phyloP scores from a whole-genome alignment of 73 alveolate genomes.

The Blepharisma stoltei region DNA sequence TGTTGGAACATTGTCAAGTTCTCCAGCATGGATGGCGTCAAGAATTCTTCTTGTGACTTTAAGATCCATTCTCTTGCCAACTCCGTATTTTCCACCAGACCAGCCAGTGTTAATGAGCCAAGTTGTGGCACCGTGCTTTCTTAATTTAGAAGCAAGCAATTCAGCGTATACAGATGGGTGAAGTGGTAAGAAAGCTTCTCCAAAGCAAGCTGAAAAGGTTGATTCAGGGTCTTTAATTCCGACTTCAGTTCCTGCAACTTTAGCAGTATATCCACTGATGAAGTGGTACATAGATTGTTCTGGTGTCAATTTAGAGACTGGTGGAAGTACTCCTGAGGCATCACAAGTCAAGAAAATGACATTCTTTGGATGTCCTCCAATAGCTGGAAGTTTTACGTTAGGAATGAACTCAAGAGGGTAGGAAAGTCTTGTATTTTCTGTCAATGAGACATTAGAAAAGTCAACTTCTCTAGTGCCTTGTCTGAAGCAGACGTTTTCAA shows the following conservation, averaged over 20 bases:
- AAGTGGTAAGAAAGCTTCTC: constrained; percentile 92
- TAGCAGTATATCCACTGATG: constrained; percentile 94
- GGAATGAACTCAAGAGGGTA: constrained; percentile 94
- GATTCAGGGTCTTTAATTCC: constrained; percentile 91
- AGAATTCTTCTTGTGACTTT: constrained; percentile 82
- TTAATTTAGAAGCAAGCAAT: constrained; percentile 88
- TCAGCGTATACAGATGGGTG: constrained; percentile 91
- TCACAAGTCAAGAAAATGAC: constrained; percentile 92
- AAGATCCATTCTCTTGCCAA: constrained; percentile 87
- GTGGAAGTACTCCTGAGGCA: constrained; percentile 97
- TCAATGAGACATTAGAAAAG: constrained; percentile 70
- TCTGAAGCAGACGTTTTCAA: constrained; percentile 69
- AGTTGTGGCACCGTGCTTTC: constrained; percentile 71
- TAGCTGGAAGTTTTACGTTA: constrained; percentile 86
- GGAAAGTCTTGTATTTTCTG: constrained; percentile 67
- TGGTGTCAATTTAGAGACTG: constrained; percentile 84
- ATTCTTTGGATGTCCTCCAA: constrained; percentile 91
- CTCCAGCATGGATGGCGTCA: constrained; percentile 91
- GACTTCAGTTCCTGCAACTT: constrained; percentile 94
- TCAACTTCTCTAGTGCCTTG: constrained; percentile 70
- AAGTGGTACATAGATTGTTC: constrained; percentile 93
- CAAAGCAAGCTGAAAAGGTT: constrained; percentile 96
- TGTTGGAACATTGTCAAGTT: constrained; percentile 60
- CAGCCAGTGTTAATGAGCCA: constrained; percentile 98
- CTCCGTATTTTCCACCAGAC: constrained; percentile 94